Conservation (phyloP, 495 filamentous ascomycete genomes). For the Amniculicola lignicola region DNA sequence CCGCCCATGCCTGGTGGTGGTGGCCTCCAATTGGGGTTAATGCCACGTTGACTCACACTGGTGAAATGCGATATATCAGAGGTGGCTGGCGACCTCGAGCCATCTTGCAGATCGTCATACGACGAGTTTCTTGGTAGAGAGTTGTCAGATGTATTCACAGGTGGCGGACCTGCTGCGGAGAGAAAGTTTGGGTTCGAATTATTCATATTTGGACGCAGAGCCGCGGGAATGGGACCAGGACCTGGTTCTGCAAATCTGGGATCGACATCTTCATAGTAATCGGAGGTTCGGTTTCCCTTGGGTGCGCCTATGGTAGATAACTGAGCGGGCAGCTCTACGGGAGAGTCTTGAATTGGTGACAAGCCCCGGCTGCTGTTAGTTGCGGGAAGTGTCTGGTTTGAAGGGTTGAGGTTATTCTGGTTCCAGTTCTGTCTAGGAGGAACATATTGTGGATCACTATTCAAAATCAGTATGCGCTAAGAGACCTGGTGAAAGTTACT, state of each 20-base stretch:
- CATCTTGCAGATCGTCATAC: constrained; percentile 62
- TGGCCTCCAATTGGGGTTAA: constrained; percentile 79
- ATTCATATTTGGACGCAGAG: background rate
- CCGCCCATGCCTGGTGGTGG: constrained; percentile 40
- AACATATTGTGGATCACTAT: constrained; percentile 40
- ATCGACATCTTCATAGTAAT: constrained; percentile 93
- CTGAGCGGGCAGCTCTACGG: constrained; percentile 45
- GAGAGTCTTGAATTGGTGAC: constrained; percentile 37
- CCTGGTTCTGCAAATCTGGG: constrained; percentile 67
- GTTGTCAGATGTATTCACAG: constrained; percentile 17
- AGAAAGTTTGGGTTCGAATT: constrained; percentile 28
- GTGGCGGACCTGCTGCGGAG: constrained; percentile 19
- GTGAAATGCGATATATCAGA: constrained; percentile 80
- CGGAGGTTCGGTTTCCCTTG: constrained; percentile 41
- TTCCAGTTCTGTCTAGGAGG: constrained; percentile 51
- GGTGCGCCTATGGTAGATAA: constrained; percentile 35
- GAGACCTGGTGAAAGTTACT: constrained; percentile 43
- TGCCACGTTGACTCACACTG: constrained; percentile 75
- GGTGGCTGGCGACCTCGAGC: constrained; percentile 68
- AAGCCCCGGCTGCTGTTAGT: constrained; percentile 28
- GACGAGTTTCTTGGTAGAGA: constrained; percentile 32
- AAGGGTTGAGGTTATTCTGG: constrained; percentile 37
- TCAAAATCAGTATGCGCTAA: background rate
- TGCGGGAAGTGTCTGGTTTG: constrained; percentile 22
- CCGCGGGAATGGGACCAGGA: constrained; percentile 34